These are phyloP conservation scores for Emericellopsis atlantica DNA, from an alignment of 2,329 filamentous ascomycete species.

Conservation along the genomic window DNA sequence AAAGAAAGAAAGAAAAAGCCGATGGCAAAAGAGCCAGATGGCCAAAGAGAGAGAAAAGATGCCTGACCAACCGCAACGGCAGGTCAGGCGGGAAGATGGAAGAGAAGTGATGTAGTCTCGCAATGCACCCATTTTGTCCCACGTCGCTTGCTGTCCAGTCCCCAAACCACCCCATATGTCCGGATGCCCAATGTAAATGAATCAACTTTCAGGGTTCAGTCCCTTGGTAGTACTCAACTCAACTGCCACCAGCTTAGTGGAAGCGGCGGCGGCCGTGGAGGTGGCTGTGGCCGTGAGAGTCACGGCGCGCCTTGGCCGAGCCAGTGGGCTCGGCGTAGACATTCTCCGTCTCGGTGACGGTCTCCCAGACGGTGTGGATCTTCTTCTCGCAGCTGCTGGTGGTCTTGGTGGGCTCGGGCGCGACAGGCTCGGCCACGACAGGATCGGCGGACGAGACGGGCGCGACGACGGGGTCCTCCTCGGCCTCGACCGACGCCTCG, in stretches of 20 bases:
- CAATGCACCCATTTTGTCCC: neutral
- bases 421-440: neutral
- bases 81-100: neutral
- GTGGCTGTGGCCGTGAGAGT: constrained; percentile 20
- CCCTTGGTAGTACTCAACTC: no score
- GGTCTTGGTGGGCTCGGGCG: neutral
- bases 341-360: constrained; percentile 27
- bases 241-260: constrained; percentile 11
- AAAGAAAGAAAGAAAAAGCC: neutral
- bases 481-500: neutral
- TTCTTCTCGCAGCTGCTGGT: constrained; percentile 12
- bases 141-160: no score
- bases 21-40: no score
- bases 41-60: no score
- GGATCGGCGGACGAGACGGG: neutral
- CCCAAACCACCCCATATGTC: neutral
- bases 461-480: neutral
- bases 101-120: neutral
- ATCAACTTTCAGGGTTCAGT: neutral
- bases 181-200: neutral
- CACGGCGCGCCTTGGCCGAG: constrained; percentile 18
- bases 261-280: constrained; percentile 18
- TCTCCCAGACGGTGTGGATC: constrained; percentile 27
- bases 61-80: no score
- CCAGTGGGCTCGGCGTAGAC: constrained; percentile 1